Evolutionary conservation across 2,329 filamentous ascomycete genomes (phyloP).

Genomic region (Mollisiaceae sp.): DNA sequence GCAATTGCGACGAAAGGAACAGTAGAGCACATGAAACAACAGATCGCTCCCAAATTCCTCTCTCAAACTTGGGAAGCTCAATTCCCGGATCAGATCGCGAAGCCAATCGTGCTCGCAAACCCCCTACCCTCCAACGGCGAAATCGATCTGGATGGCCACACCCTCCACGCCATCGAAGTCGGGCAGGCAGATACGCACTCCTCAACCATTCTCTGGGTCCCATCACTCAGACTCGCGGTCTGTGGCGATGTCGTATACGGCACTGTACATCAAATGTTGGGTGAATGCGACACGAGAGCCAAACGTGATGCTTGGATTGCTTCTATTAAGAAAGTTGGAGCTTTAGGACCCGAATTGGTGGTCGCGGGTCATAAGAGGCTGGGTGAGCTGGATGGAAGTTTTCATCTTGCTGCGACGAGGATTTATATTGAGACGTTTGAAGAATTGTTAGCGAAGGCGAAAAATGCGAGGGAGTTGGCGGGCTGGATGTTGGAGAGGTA

Average conservation of each 20-base stretch:
- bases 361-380: slow-evolving; percentile 42
- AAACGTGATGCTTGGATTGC: slow-evolving; percentile 44
- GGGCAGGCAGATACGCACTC: slow-evolving; percentile 36
- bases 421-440: slow-evolving; percentile 39
- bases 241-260: slow-evolving; percentile 49
- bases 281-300: slow-evolving; percentile 43
- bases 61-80: not conserved
- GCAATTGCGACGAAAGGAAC: slow-evolving; percentile 33
- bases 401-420: slow-evolving; percentile 37
- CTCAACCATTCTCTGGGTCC: slow-evolving; percentile 45
- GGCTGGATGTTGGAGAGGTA: slow-evolving; percentile 21
- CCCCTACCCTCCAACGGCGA: slow-evolving; percentile 24
- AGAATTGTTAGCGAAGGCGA: slow-evolving; percentile 5
- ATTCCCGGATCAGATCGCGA: slow-evolving; percentile 10
- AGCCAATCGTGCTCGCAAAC: slow-evolving; percentile 23
- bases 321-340: slow-evolving; percentile 42
- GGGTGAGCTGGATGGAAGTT: slow-evolving; percentile 39
- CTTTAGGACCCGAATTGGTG: slow-evolving; percentile 42
- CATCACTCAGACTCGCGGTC: slow-evolving; percentile 44
- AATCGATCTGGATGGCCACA: slow-evolving; percentile 34
- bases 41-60: slow-evolving; percentile 1
- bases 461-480: slow-evolving; percentile 19
- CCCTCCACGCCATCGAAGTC: slow-evolving; percentile 32
- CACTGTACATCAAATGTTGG: slow-evolving; percentile 44
- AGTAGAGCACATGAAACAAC: slow-evolving; percentile 15